Evolutionary conservation across 2,329 filamentous ascomycete species (phyloP), one percentile per base, ranked within the genome.

Genomic region (Gremmenia infestans): DNA sequence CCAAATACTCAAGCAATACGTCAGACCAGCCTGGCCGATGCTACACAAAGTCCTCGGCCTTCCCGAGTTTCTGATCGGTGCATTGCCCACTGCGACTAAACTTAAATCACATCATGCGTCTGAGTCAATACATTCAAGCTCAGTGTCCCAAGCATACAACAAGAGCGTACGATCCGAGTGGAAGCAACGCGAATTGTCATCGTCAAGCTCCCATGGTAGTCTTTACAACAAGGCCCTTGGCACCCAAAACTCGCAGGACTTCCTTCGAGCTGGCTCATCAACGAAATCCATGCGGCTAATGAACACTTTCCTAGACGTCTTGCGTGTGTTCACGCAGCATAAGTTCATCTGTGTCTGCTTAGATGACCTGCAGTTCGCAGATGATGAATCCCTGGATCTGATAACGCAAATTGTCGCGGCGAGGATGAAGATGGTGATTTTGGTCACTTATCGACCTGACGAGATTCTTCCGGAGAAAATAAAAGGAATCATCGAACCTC

Each of bases 311-410:
- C 75, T 96, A 47, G 92, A 97, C 63, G 87, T 96, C 9, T 72
- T 97, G 50, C 83, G 89, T 52, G 82, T 95, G 43, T 85, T 97
- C 54, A 88, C 90, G 0, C 79, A 86, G 19, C 86, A 92, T 69
- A 94, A 92, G 65, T 85, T 96, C 65, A 91, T 96, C 53, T 95
- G 90, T 67, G 86, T 96, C 64, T 91, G 86, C 64, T 74, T 97
- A 28, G 93, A 97, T 67, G 93, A 97, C 71, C 74, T 97, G 35
- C 91, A 97, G 65, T 94, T 91, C 70, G 91, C 91, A 6, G 93
- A 97, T 68, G 83, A 88, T 25, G 93, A 97, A 70, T 94, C 88
- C 14, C 74, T 94, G 48, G 90, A 96, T 56, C 76, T 97, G 52
- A 86, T 97, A 40, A 81, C 86, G 15, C 87, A 91, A 65, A 91